Percentiles rank a stretch among this genome's conserved stretches.
These are phyloP conservation scores for Microsporum ferrugineum DNA, from an alignment of 2,329 filamentous ascomycete genomes.

Conservation along the genomic window DNA sequence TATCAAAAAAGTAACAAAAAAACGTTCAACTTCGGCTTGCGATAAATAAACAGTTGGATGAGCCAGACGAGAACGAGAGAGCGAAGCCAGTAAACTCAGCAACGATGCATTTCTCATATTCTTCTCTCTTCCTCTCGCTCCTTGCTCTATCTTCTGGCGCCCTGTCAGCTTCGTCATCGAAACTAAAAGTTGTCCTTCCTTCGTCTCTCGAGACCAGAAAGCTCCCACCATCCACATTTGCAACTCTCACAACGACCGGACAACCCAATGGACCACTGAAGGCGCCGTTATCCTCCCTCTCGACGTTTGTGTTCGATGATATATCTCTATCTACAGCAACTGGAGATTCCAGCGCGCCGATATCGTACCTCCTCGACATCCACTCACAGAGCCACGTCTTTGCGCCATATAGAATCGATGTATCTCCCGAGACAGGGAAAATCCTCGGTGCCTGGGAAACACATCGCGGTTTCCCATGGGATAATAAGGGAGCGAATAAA, in stretches of 20 bases:
- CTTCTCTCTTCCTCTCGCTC: constrained; percentile 16
- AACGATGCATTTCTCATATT: constrained; percentile 6
- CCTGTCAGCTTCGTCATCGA: constrained; percentile 13
- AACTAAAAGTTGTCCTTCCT: constrained; percentile 30
- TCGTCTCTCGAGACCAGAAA: constrained; percentile 34
- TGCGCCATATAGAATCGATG: constrained; percentile 66
- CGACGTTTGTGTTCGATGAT: constrained; percentile 65
- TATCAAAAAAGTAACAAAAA: too few relatives aligned
- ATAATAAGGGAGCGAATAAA: constrained; percentile 56
- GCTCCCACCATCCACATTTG: constrained; percentile 39
- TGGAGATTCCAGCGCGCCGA: constrained; percentile 16
- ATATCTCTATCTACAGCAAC: constrained; percentile 36
- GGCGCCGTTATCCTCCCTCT: constrained; percentile 55
- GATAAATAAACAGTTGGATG: too few relatives aligned
- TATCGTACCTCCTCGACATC: constrained; percentile 70
- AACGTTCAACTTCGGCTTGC: too few relatives aligned
- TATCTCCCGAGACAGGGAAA: constrained; percentile 31
- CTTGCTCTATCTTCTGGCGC: constrained; percentile 15
- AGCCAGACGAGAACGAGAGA: too few relatives aligned
- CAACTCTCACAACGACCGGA: constrained; percentile 38
- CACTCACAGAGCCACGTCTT: constrained; percentile 66
- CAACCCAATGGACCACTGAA: constrained; percentile 41
- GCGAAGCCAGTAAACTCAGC: background rate
- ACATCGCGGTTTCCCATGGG: constrained; percentile 81
- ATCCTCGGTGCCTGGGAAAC: constrained; percentile 66